These are phyloP conservation scores for Picea abies DNA, from an alignment of 83 land plant genomes.

Conservation along the genomic window DNA sequence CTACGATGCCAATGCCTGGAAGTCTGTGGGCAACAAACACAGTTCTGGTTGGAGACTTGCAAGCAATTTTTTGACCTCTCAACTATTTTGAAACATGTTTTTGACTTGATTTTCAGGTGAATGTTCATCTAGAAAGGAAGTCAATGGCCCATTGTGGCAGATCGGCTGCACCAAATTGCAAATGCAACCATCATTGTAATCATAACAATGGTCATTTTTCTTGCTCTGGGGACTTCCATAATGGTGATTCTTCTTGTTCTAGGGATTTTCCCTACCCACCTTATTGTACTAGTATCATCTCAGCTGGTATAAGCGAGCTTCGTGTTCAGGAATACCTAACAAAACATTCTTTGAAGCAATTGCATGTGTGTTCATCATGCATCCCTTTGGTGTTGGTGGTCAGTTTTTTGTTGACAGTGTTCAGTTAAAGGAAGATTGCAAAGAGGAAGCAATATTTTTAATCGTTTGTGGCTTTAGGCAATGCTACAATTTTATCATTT, in stretches of 20 bases:
- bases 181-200: slow-evolving; percentile 27
- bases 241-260: slow-evolving; percentile 52
- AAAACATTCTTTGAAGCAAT: slow-evolving; percentile 65
- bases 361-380: slow-evolving; percentile 69
- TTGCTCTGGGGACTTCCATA: slow-evolving; percentile 23
- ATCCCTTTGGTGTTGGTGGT: slow-evolving; percentile 70
- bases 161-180: slow-evolving; percentile 50
- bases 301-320: slow-evolving; percentile 61
- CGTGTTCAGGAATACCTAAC: slow-evolving; percentile 63
- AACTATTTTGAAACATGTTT: not conserved
- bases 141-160: slow-evolving; percentile 58
- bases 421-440: slow-evolving; percentile 22
- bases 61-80: too few relatives aligned
- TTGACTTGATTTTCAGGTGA: slow-evolving; percentile 37
- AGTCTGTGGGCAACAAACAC: not conserved
- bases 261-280: slow-evolving; percentile 56
- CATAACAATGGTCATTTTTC: slow-evolving; percentile 17
- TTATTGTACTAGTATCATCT: slow-evolving; percentile 48
- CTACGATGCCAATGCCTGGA: not conserved
- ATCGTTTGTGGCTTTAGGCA: too few relatives aligned
- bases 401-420: slow-evolving; percentile 58
- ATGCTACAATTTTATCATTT: too few relatives aligned
- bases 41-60: too few relatives aligned
- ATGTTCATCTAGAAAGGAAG: slow-evolving; percentile 51
- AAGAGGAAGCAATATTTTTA: not conserved